Evolutionary conservation across 1,284 basidiomycete species (phyloP).

Genomic region (Trichosporon sp.): DNA sequence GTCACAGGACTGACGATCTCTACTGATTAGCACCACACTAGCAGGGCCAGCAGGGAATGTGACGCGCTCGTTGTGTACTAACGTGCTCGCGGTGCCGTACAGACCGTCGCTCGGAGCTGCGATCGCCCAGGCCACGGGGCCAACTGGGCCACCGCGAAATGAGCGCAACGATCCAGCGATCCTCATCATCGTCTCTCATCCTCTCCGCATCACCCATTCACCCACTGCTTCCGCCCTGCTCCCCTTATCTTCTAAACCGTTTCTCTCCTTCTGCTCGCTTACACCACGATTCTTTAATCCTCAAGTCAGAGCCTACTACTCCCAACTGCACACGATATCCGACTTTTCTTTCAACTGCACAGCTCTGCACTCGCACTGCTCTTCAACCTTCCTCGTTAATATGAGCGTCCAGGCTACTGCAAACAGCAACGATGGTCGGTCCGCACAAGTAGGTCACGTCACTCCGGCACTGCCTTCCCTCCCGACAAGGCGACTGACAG

Average conservation of each 20-base stretch:
- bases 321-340: background rate
- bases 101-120: background rate
- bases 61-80: background rate
- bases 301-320: background rate
- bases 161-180: background rate
- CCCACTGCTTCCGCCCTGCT: background rate
- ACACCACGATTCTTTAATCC: background rate
- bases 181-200: background rate
- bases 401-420: background rate
- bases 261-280: background rate
- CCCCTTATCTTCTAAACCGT: background rate
- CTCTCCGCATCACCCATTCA: background rate
- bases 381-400: background rate
- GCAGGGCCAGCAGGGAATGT: background rate
- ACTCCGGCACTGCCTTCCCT: background rate
- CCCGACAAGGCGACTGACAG: background rate
- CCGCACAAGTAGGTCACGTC: background rate
- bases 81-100: background rate
- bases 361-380: slow-evolving; percentile 2
- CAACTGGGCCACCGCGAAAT: background rate
- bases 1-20: background rate
- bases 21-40: background rate
- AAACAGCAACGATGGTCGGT: background rate
- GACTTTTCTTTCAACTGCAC: background rate
- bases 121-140: background rate